A percentile compares a stretch with the other conserved stretches of the same genome.
These are phyloP conservation scores for Puccinia horiana DNA, from an alignment of 1,284 basidiomycete species.

Conservation along the genomic window DNA sequence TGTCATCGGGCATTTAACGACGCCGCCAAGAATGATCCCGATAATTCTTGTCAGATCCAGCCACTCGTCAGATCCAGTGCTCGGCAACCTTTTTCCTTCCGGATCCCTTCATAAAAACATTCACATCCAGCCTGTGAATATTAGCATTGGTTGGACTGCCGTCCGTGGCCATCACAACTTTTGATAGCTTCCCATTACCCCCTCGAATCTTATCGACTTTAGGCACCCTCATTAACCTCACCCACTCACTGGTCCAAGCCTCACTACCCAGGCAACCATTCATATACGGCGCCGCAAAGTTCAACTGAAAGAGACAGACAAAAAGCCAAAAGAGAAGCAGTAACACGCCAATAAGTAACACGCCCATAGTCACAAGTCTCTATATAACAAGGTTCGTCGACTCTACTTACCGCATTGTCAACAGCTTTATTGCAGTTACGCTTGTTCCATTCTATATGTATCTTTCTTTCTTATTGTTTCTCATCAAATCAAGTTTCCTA, in stretches of 20 bases:
- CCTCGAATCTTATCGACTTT: too few species aligned
- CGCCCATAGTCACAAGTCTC: too few species aligned
- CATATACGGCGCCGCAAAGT: neutral
- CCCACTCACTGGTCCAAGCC: neutral
- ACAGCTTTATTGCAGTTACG: too few species aligned
- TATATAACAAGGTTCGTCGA: too few species aligned
- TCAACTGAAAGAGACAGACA: neutral
- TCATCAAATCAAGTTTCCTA: too few species aligned
- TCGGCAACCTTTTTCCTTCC: conserved; percentile 1
- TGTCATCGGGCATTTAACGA: conserved; percentile 5
- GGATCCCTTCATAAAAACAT: neutral
- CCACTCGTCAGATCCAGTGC: neutral
- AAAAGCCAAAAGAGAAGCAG: neutral
- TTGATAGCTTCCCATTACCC: neutral
- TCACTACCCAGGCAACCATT: neutral
- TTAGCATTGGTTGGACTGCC: neutral
- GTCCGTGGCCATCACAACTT: too few species aligned
- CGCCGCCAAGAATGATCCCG: neutral
- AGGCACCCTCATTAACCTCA: too few species aligned
- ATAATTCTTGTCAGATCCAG: conserved; percentile 7
- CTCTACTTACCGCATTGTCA: too few species aligned
- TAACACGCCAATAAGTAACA: too few species aligned
- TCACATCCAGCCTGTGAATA: neutral
- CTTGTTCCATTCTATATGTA: too few species aligned
- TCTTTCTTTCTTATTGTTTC: too few species aligned